A percentile compares a stretch with the other conserved stretches of the same genome.
These are phyloP conservation scores for Starmerella riodocensis DNA, from an alignment of 805 yeast species.

Conservation along the genomic window DNA sequence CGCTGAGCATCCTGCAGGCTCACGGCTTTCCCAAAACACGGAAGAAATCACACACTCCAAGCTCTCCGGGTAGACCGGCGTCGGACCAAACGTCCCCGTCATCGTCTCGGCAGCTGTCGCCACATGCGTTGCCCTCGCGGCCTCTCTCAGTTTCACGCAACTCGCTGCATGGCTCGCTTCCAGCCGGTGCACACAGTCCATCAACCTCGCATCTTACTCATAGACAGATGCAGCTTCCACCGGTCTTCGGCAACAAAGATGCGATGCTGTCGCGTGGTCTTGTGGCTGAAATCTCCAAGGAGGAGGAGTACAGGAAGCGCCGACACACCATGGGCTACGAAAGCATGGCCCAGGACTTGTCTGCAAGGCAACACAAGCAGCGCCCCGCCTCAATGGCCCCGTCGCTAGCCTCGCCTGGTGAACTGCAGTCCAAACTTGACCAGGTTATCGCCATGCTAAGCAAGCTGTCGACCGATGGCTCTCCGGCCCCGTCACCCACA, in stretches of 20 bases:
- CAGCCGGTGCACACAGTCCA: too few species aligned
- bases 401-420: conserved; percentile 7
- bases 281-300: conserved; percentile 31
- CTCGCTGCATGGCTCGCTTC: too few species aligned
- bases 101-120: not conserved
- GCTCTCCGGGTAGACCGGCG: not conserved
- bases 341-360: not conserved
- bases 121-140: not conserved
- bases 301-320: conserved; percentile 28
- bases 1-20: conserved; percentile 31
- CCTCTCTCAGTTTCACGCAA: not conserved
- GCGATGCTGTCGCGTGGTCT: conserved; percentile 25
- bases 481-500: not conserved
- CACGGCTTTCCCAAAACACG: conserved; percentile 28
- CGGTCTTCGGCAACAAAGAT: conserved; percentile 18
- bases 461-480: conserved; percentile 17
- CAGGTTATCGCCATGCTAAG: conserved; percentile 27
- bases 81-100: not conserved
- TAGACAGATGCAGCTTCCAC: conserved; percentile 22
- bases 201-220: too few species aligned
- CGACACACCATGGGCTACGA: conserved; percentile 19
- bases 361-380: not conserved
- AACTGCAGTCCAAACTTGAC: conserved; percentile 26
- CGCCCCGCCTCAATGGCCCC: not conserved
- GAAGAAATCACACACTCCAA: not conserved